Percentiles rank a stretch among this genome's conserved stretches.
Conservation (phyloP, 139 green algal species). For the Coccomyxa sp. region DNA sequence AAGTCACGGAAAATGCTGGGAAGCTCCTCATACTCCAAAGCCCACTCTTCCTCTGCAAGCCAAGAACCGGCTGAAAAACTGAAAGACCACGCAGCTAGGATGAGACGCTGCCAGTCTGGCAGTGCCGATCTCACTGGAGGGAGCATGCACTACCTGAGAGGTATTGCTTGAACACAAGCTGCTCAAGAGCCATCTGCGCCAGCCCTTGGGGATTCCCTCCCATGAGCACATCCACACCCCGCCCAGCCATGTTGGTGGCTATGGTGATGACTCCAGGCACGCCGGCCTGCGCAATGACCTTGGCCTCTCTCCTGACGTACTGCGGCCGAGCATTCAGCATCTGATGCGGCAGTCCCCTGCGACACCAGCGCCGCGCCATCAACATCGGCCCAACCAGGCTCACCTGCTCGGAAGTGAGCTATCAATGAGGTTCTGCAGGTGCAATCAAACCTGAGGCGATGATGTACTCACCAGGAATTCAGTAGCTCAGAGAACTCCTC, state of each 20-base stretch:
- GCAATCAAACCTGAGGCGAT: too few relatives aligned
- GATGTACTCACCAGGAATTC: neutral
- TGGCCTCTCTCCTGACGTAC: conserved; percentile 63
- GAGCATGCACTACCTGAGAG: neutral
- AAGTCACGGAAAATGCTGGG: too few relatives aligned
- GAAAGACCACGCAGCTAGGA: too few relatives aligned
- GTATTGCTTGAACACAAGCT: neutral
- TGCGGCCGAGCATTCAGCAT: conserved; percentile 69
- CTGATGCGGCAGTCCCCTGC: conserved; percentile 22
- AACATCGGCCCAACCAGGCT: too few relatives aligned
- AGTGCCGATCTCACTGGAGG: neutral
- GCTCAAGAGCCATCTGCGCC: neutral
- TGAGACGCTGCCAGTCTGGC: too few relatives aligned
- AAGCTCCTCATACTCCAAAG: too few relatives aligned
- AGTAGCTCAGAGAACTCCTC: conserved; percentile 23
- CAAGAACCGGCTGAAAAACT: too few relatives aligned
- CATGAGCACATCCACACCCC: conserved; percentile 80
- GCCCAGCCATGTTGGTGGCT: conserved; percentile 76
- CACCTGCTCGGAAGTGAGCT: too few relatives aligned
- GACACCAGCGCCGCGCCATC: too few relatives aligned
- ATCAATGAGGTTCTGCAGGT: too few relatives aligned
- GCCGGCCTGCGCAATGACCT: conserved; percentile 72
- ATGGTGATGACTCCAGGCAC: conserved; percentile 68
- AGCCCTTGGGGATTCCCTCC: conserved; percentile 61
- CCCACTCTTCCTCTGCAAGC: too few relatives aligned